Percentiles rank a stretch among this genome's conserved stretches.
These are phyloP conservation scores for Ilex asprella DNA, from an alignment of 257 asterid genomes.

Conservation along the genomic window DNA sequence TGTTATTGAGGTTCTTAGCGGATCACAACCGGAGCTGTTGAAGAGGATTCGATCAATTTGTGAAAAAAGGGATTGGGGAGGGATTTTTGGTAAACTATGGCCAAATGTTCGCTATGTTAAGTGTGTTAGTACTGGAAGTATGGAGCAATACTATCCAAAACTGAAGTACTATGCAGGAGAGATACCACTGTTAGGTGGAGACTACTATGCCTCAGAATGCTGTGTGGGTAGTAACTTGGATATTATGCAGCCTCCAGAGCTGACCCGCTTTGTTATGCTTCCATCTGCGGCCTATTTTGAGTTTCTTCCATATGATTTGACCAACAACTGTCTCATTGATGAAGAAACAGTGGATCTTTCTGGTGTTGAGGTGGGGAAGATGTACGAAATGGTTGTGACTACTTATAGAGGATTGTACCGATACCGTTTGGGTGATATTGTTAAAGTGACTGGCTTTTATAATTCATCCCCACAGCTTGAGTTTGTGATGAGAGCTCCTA, in stretches of 20 bases:
- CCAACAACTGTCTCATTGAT: background rate
- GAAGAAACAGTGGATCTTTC: constrained; percentile 7
- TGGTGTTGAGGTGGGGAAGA: constrained; percentile 13
- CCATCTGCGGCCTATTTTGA: constrained; percentile 17
- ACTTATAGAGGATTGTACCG: constrained; percentile 17
- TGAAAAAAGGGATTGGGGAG: constrained; percentile 6
- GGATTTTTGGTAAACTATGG: constrained; percentile 14
- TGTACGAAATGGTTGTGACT: constrained; percentile 17
- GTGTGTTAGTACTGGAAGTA: constrained; percentile 11
- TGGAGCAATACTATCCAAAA: constrained; percentile 13
- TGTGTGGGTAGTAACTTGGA: constrained; percentile 13
- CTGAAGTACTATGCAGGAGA: constrained; percentile 13
- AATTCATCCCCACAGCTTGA: constrained; percentile 19
- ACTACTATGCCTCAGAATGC: constrained; percentile 21
- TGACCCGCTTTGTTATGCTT: constrained; percentile 14
- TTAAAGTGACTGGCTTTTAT: constrained; percentile 12
- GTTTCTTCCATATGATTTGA: constrained; percentile 16
- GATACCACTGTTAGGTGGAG: constrained; percentile 12
- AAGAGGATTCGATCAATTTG: constrained; percentile 8
- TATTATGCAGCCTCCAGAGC: constrained; percentile 10
- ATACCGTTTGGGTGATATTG: constrained; percentile 15
- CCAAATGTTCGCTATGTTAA: constrained; percentile 15
- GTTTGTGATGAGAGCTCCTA: constrained; percentile 19
- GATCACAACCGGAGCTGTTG: constrained; percentile 8
- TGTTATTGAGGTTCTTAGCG: constrained; percentile 8